phyloP scores from a whole-genome alignment of 2,329 filamentous ascomycete species.

The Cladosporium velox region DNA sequence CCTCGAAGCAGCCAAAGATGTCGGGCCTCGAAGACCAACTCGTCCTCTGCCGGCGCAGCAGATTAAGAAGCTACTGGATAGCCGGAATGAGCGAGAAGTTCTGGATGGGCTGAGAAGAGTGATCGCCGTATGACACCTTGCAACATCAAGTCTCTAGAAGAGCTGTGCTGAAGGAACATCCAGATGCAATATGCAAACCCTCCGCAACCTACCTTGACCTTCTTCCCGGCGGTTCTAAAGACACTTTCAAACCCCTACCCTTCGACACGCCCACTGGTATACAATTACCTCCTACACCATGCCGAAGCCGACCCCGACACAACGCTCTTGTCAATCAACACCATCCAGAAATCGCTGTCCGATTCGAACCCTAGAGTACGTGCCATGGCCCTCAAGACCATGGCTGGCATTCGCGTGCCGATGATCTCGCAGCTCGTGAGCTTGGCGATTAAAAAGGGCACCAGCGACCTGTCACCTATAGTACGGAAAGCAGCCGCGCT shows the following conservation, averaged over 20 bases:
- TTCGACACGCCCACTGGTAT: slow-evolving; percentile 96
- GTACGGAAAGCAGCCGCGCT: slow-evolving; percentile 91
- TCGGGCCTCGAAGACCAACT: slow-evolving; percentile 62
- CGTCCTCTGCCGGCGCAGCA: slow-evolving; percentile 74
- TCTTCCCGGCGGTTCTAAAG: slow-evolving; percentile 98
- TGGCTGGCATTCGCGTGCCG: slow-evolving; percentile 95
- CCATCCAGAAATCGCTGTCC: slow-evolving; percentile 95
- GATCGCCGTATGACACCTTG: slow-evolving; percentile 65
- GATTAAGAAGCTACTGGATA: slow-evolving; percentile 93
- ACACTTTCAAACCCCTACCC: slow-evolving; percentile 93
- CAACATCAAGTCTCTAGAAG: background rate
- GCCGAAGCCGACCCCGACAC: slow-evolving; percentile 95
- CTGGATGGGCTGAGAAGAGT: slow-evolving; percentile 88
- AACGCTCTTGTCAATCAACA: slow-evolving; percentile 94
- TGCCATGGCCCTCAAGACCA: slow-evolving; percentile 89
- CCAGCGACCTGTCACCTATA: slow-evolving; percentile 89
- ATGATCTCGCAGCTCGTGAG: slow-evolving; percentile 98
- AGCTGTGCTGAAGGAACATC: slow-evolving; percentile 19
- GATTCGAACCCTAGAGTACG: slow-evolving; percentile 89
- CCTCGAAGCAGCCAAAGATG: slow-evolving; percentile 91
- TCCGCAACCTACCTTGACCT: slow-evolving; percentile 81
- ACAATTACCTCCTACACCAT: slow-evolving; percentile 96
- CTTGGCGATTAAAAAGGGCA: slow-evolving; percentile 90
- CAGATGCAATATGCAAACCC: slow-evolving; percentile 96
- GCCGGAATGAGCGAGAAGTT: slow-evolving; percentile 87